Percentiles rank a stretch among this genome's conserved stretches.
phyloP scores from a whole-genome alignment of 2,329 filamentous ascomycete genomes.

The Juglanconis oblonga region DNA sequence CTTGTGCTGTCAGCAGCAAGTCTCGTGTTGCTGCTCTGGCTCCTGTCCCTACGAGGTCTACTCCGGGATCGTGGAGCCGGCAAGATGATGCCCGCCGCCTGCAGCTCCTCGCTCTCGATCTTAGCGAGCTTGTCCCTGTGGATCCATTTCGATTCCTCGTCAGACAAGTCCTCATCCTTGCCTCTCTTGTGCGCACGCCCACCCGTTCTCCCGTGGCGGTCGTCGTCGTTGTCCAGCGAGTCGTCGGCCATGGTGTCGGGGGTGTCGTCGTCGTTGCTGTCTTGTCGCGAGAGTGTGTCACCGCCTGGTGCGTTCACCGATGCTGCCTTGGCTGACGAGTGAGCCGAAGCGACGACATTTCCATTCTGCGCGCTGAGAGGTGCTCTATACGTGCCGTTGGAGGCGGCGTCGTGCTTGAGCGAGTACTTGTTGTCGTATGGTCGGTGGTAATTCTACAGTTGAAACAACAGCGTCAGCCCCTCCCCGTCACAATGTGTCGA shows the following conservation, averaged over 20 bases:
- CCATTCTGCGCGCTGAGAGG: slow-evolving; percentile 16
- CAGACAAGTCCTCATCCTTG: slow-evolving; percentile 32
- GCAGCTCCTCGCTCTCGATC: slow-evolving; percentile 78
- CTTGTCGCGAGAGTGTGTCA: slow-evolving; percentile 13
- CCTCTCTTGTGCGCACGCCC: slow-evolving; percentile 21
- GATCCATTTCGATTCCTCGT: slow-evolving; percentile 75
- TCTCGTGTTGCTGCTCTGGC: slow-evolving; percentile 31
- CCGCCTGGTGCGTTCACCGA: slow-evolving; percentile 8
- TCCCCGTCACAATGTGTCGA: not conserved
- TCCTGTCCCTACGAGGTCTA: slow-evolving; percentile 42
- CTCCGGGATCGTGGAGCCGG: slow-evolving; percentile 53
- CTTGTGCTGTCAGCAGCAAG: slow-evolving; percentile 29
- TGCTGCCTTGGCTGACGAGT: slow-evolving; percentile 12
- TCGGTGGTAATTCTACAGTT: slow-evolving; percentile 13
- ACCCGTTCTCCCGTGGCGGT: slow-evolving; percentile 2
- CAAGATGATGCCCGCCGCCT: slow-evolving; percentile 70
- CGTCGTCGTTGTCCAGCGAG: slow-evolving; percentile 26
- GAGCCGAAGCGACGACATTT: slow-evolving; percentile 9
- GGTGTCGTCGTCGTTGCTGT: slow-evolving; percentile 31
- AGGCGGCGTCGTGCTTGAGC: slow-evolving; percentile 7
- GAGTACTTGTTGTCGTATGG: slow-evolving; percentile 16
- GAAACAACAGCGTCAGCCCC: slow-evolving; percentile 1
- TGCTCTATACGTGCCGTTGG: slow-evolving; percentile 18
- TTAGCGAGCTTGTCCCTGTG: slow-evolving; percentile 79
- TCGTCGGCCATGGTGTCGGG: slow-evolving; percentile 46